Conservation (phyloP, 352 stramenopile species). For the Pythium insidiosum region DNA sequence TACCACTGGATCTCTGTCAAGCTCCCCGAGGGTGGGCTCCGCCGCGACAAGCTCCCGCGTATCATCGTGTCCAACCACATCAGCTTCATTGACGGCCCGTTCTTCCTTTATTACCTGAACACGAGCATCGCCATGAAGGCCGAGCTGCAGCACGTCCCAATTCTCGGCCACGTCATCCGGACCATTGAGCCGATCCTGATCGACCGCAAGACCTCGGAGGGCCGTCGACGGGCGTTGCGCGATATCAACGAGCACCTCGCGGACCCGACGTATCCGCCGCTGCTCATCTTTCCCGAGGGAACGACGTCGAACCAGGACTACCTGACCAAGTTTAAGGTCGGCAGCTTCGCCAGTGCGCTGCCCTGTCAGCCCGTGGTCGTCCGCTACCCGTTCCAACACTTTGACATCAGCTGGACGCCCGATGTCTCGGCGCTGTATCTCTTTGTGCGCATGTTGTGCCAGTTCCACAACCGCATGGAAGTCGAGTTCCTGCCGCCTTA, state of each 20-base stretch:
- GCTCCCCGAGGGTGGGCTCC: slow-evolving; percentile 20
- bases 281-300: slow-evolving; percentile 66
- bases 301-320: slow-evolving; percentile 68
- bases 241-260: slow-evolving; percentile 55
- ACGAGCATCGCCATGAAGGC: slow-evolving; percentile 71
- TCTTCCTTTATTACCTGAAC: slow-evolving; percentile 40
- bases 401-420: slow-evolving; percentile 66
- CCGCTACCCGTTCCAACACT: slow-evolving; percentile 60
- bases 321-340: slow-evolving; percentile 71
- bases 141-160: slow-evolving; percentile 42
- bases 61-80: slow-evolving; percentile 70
- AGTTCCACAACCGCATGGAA: slow-evolving; percentile 60
- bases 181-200: slow-evolving; percentile 61
- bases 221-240: slow-evolving; percentile 41
- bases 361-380: slow-evolving; percentile 54
- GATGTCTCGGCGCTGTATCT: slow-evolving; percentile 44
- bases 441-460: slow-evolving; percentile 50
- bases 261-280: slow-evolving; percentile 29
- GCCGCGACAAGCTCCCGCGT: slow-evolving; percentile 19
- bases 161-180: slow-evolving; percentile 48
- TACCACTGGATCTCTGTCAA: slow-evolving; percentile 63
- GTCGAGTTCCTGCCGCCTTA: slow-evolving; percentile 54
- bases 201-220: slow-evolving; percentile 35
- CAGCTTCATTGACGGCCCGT: slow-evolving; percentile 58
- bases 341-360: slow-evolving; percentile 50